A percentile compares a stretch with the other conserved stretches of the same genome.
phyloP scores from a whole-genome alignment of 305 asterid genomes.

The Fraxinus paxiana region DNA sequence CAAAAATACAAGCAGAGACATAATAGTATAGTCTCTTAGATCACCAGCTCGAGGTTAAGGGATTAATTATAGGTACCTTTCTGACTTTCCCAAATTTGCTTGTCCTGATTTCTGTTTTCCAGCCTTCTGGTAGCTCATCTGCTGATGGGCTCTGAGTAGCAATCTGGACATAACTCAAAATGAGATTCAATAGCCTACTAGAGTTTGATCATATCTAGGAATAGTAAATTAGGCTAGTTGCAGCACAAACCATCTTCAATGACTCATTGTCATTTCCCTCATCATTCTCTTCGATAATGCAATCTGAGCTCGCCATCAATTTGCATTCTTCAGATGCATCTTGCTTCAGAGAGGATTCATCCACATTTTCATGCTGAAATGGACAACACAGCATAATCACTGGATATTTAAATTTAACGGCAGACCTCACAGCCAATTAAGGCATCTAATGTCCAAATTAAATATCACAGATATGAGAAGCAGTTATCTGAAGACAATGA shows the following conservation, averaged over 20 bases:
- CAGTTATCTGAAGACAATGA: constrained; percentile 3
- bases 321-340: background rate
- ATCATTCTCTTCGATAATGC: background rate
- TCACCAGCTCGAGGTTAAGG: constrained; percentile 1
- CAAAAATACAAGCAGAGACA: background rate
- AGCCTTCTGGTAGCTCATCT: constrained; percentile 34
- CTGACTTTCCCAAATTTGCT: constrained; percentile 10
- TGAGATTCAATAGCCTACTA: background rate
- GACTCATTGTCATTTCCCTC: background rate
- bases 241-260: constrained; percentile 3
- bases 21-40: background rate
- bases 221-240: background rate
- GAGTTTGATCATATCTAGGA: background rate
- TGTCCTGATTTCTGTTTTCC: constrained; percentile 38
- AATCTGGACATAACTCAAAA: constrained; percentile 29
- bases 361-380: constrained; percentile 13
- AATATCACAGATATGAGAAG: constrained; percentile 2
- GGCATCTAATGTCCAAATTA: background rate
- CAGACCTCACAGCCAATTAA: background rate
- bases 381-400: background rate
- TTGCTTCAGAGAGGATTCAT: background rate
- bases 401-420: background rate
- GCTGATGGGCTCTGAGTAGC: constrained; percentile 23
- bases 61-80: constrained; percentile 31
- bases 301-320: background rate